Conservation (phyloP, 140 eudicot species). For the Oenanthe javanica region DNA sequence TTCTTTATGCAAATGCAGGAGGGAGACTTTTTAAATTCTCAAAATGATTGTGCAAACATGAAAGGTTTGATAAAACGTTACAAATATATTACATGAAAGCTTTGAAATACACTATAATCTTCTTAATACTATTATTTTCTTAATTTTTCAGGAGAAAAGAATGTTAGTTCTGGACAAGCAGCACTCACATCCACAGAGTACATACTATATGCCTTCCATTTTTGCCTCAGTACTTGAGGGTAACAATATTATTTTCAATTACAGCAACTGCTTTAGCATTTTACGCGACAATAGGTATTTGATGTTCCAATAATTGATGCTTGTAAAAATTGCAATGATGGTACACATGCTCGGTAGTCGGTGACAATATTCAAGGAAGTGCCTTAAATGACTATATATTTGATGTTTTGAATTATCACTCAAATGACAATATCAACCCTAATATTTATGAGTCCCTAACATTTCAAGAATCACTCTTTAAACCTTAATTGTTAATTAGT, state of each 20-base stretch:
- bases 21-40: not conserved
- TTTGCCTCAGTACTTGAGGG: constrained; percentile 10
- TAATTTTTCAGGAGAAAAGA: not conserved
- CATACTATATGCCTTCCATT: constrained; percentile 6
- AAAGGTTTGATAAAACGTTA: not conserved
- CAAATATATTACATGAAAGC: not conserved
- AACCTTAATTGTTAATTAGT: not conserved
- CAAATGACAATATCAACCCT: not conserved
- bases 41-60: not conserved
- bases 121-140: not conserved
- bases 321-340: not conserved
- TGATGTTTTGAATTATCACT: not conserved
- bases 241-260: not conserved
- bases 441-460: not conserved
- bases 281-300: not conserved
- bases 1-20: not conserved
- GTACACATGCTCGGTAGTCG: not conserved
- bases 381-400: not conserved
- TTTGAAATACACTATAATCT: not conserved
- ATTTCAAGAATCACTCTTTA: not conserved
- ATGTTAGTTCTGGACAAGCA: not conserved
- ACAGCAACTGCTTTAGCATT: not conserved
- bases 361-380: not conserved
- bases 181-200: constrained; percentile 8
- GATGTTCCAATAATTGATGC: no score